Percentiles rank a stretch among this genome's conserved stretches.
These are phyloP conservation scores for Taiozyma sp. DNA, from an alignment of 1,139 yeast species.

Conservation along the genomic window DNA sequence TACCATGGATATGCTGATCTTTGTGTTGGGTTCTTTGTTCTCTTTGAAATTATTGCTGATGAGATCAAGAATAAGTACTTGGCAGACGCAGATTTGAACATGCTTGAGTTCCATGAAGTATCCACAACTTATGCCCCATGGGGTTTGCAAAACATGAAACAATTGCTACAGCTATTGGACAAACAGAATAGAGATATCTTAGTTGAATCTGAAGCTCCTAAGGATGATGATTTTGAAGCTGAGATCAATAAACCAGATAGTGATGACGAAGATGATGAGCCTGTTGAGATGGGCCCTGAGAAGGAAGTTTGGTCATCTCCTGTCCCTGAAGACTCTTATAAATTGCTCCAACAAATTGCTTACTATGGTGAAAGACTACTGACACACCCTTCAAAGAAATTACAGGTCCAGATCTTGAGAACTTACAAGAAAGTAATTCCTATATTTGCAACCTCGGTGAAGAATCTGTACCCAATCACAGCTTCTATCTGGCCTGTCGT, in stretches of 20 bases:
- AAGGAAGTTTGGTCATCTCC: conserved; percentile 55
- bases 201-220: conserved; percentile 35
- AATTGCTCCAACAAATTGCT: conserved; percentile 54
- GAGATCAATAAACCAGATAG: conserved; percentile 26
- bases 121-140: conserved; percentile 40
- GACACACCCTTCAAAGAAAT: conserved; percentile 57
- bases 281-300: conserved; percentile 31
- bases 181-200: conserved; percentile 33
- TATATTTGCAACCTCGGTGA: conserved; percentile 56
- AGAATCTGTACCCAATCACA: conserved; percentile 58
- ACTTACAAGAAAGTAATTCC: conserved; percentile 51
- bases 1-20: conserved; percentile 77
- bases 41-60: conserved; percentile 59
- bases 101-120: conserved; percentile 18
- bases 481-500: conserved; percentile 68
- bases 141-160: conserved; percentile 43
- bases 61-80: conserved; percentile 46
- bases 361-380: conserved; percentile 68
- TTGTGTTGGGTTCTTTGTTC: conserved; percentile 69
- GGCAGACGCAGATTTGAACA: conserved; percentile 19
- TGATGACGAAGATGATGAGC: conserved; percentile 33
- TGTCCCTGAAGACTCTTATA: conserved; percentile 55
- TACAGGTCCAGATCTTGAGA: conserved; percentile 53
- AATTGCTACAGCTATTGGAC: conserved; percentile 38
- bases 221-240: conserved; percentile 14